A percentile compares a stretch with the other conserved stretches of the same genome.
Evolutionary conservation across 176 grass and related monocot species (phyloP).

Genomic region (Paspalum vaginatum): DNA sequence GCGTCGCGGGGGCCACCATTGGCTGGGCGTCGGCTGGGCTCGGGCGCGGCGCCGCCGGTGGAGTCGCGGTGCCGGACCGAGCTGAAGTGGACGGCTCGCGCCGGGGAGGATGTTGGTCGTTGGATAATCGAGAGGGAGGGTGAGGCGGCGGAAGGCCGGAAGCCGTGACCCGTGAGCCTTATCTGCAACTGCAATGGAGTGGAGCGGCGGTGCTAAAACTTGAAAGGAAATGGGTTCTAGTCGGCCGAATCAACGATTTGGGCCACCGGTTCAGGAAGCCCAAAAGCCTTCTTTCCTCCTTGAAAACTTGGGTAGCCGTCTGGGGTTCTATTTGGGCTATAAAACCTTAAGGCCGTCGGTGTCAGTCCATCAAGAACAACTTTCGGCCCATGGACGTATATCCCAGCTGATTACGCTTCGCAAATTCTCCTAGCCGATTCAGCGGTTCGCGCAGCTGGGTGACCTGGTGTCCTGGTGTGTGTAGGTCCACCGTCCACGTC

Average conservation of each 20-base stretch:
- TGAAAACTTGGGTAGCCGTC: too few species aligned
- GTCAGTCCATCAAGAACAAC: too few species aligned
- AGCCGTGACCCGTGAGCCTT: slow-evolving; percentile 45
- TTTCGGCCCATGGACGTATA: too few species aligned
- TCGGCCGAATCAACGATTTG: neutral
- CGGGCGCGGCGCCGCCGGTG: neutral
- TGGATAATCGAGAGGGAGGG: slow-evolving; percentile 2
- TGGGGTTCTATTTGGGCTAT: too few species aligned
- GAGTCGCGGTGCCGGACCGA: neutral
- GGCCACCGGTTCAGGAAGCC: neutral
- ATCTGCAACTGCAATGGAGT: slow-evolving; percentile 35
- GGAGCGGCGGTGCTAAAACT: neutral
- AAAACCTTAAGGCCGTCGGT: too few species aligned
- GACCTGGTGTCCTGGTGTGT: too few species aligned
- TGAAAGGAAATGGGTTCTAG: neutral
- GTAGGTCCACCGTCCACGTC: too few species aligned
- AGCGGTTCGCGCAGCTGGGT: too few species aligned
- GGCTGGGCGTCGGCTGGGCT: neutral
- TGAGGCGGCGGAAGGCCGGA: neutral
- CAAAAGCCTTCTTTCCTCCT: neutral
- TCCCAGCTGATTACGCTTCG: too few species aligned
- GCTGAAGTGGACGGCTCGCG: neutral
- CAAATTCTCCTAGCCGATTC: too few species aligned
- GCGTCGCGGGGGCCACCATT: slow-evolving; percentile 71
- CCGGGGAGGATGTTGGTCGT: too few species aligned